These are phyloP conservation scores for Cupressus sempervirens DNA, from an alignment of 75 land plant species.

Conservation along the genomic window DNA sequence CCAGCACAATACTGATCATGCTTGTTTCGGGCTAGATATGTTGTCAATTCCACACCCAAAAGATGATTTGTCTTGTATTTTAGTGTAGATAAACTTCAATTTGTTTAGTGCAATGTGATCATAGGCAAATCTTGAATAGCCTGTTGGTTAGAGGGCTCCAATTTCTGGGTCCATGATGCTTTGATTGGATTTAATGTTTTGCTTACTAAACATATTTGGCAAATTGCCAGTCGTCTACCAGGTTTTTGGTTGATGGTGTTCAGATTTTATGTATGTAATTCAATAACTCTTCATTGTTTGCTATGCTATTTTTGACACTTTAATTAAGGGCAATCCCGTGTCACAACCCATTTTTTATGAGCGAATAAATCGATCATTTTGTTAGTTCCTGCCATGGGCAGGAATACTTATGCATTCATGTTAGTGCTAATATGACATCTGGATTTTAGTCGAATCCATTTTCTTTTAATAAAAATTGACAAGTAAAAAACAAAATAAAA, in stretches of 20 bases:
- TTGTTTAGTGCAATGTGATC: neutral
- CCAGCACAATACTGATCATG: constrained; percentile 30
- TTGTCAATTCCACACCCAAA: neutral
- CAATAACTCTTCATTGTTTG: too few species aligned
- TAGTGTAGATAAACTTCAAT: neutral
- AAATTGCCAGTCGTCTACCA: neutral
- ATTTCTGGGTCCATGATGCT: neutral
- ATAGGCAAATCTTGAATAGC: neutral
- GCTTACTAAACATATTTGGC: neutral
- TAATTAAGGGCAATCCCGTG: too few species aligned
- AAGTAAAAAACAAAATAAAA: too few species aligned
- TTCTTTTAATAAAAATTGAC: too few species aligned
- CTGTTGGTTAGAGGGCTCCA: neutral
- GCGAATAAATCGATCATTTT: too few species aligned
- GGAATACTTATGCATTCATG: too few species aligned
- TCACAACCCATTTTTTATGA: too few species aligned
- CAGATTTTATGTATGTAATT: neutral
- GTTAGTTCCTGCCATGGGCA: too few species aligned
- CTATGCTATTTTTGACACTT: too few species aligned
- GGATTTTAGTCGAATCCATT: too few species aligned
- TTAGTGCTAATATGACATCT: too few species aligned
- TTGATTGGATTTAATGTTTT: neutral
- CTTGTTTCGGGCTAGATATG: constrained; percentile 35
- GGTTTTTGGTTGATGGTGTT: neutral
- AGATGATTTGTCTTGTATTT: neutral